Base-by-base conservation (phyloP, 257 asterid species). In the Capsicum baccatum region DNA sequence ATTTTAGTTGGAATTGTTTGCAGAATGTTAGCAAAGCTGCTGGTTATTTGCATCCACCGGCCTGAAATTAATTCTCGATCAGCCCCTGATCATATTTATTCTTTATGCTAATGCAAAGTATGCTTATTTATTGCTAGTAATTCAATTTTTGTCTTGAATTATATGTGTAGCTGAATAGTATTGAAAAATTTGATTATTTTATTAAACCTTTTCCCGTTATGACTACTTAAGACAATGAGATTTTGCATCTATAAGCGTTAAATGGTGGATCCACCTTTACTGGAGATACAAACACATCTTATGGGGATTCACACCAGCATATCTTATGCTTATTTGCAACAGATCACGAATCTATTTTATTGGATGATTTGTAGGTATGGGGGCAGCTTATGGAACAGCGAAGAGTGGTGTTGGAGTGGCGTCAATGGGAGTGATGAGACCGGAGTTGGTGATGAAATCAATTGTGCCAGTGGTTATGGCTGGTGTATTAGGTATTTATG, bases 371-470 rank as follows among this genome's bases (percentile, higher is more conserved):
- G 19, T 64, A 93, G 97, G 97, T 83, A 93, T 93, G 97, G 97
- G 97, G 52, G 97, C 97, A 44, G 97, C 97, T 21, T 93, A 92
- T 35, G 97, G 97, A 64, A 93, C 97, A 26, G 97, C 97, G 3
- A 93, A 93, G 92, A 93, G 97, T 86, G 97, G 97, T 11, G 97
- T 93, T 3, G 96, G 97, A 55, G 97, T 93, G 87, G 97, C 96
- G 8, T 93, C 97, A 67, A 93, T 93, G 97, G 97, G 97, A 83
- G 97, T 92, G 87, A 93, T 93, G 97, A 87, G 97, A 79, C 97
- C 96, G 60, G 97, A 93, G 91, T 91, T 93, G 69, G 97, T 92
- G 89, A 93, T 93, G 97, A 93, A 93, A 57, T 93, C 97, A 6
- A 93, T 93, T 58, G 97, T 93, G 83, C 97, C 97, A 3, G 97